These are phyloP conservation scores for Kodamaea arcana DNA, from an alignment of 1,139 yeast genomes.

Conservation along the genomic window DNA sequence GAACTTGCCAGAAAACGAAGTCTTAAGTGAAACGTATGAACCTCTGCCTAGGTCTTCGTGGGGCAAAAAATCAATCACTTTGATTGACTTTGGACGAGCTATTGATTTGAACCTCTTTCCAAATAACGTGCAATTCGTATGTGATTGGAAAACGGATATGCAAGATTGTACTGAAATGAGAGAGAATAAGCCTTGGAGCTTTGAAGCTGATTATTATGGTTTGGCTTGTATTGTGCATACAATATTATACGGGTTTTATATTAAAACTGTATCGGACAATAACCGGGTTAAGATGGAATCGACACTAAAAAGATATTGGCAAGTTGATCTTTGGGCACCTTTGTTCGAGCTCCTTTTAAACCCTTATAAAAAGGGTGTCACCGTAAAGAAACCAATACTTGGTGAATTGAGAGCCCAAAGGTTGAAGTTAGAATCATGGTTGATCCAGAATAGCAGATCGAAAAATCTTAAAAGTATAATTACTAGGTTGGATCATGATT, in stretches of 20 bases:
- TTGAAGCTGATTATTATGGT: conserved; percentile 83
- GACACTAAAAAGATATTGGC: conserved; percentile 74
- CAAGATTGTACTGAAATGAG: conserved; percentile 81
- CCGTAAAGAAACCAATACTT: conserved; percentile 35
- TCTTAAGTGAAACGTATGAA: conserved; percentile 24
- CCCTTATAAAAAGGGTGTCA: conserved; percentile 31
- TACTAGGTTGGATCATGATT: conserved; percentile 19
- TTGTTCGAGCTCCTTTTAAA: conserved; percentile 65
- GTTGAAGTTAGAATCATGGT: conserved; percentile 40
- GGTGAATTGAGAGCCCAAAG: conserved; percentile 35
- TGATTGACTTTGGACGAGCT: conserved; percentile 84
- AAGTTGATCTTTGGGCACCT: conserved; percentile 64
- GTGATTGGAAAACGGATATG: conserved; percentile 61
- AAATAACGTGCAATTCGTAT: conserved; percentile 48
- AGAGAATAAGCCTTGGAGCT: conserved; percentile 63
- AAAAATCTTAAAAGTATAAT: conserved; percentile 17
- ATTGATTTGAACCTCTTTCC: conserved; percentile 61
- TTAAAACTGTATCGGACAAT: conserved; percentile 36
- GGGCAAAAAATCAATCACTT: conserved; percentile 52
- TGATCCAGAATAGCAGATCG: conserved; percentile 24
- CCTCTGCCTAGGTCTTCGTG: conserved; percentile 42
- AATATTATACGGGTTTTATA: conserved; percentile 63
- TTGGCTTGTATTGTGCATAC: conserved; percentile 73
- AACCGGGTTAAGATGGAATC: conserved; percentile 35
- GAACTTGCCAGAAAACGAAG: conserved; percentile 9